Percentiles rank a stretch among this genome's conserved stretches.
Evolutionary conservation across 2,329 filamentous ascomycete genomes (phyloP).

Genomic region (Neocucurbitaria cava): DNA sequence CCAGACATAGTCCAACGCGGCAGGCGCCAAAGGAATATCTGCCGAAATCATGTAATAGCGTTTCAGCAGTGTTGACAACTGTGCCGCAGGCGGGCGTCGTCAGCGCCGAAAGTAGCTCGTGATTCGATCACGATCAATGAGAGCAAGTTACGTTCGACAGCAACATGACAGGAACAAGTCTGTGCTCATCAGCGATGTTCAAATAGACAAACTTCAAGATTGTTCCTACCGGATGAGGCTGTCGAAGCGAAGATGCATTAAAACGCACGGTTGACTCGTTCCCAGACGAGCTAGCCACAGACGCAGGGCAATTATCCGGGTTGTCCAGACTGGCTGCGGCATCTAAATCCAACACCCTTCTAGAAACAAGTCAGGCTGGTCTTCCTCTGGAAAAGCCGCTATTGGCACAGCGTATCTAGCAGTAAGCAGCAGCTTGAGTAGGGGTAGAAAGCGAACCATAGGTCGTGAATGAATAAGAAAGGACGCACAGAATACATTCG

Average conservation of each 20-base stretch:
- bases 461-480: too few relatives aligned
- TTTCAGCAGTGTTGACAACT: not conserved
- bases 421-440: too few relatives aligned
- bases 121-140: not conserved
- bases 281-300: constrained; percentile 3
- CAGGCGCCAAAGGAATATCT: not conserved
- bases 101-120: not conserved
- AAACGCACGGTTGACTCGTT: not conserved
- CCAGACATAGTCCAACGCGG: not conserved
- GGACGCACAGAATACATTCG: too few relatives aligned
- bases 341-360: constrained; percentile 1
- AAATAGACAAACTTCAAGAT: constrained; percentile 4
- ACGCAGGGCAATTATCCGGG: constrained; percentile 14
- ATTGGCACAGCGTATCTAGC: not conserved
- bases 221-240: constrained; percentile 3
- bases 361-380: not conserved
- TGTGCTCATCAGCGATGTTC: constrained; percentile 3
- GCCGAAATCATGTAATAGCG: too few relatives aligned
- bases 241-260: constrained; percentile 9
- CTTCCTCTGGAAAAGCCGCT: not conserved
- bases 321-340: not conserved
- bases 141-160: not conserved
- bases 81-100: constrained; percentile 2
- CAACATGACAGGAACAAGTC: not conserved
- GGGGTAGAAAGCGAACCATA: too few relatives aligned